phyloP scores from a whole-genome alignment of 805 yeast species.

The Metschnikowia lachancei region DNA sequence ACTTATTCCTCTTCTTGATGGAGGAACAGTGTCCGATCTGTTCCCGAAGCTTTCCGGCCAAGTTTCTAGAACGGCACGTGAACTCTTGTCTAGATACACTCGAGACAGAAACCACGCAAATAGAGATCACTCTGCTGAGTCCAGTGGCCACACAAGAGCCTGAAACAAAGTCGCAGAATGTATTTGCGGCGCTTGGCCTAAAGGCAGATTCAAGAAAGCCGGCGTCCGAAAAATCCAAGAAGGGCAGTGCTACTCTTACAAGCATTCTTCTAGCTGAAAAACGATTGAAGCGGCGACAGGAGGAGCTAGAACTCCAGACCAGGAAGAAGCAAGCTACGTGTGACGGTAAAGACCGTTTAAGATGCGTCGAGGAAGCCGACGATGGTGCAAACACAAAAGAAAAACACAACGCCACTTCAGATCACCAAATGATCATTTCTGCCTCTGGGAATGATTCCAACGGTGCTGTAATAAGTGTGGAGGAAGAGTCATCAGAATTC shows the following conservation, averaged over 20 bases:
- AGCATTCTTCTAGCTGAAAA: slow-evolving; percentile 35
- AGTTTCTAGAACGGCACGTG: slow-evolving; percentile 38
- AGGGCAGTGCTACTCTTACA: slow-evolving; percentile 32
- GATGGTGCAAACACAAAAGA: no score
- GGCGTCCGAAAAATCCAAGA: slow-evolving; percentile 21
- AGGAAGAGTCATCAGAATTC: not conserved
- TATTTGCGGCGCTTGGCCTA: slow-evolving; percentile 37
- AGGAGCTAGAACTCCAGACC: slow-evolving; percentile 16
- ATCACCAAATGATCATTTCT: no score
- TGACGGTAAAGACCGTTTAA: not conserved
- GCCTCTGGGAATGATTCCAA: no score
- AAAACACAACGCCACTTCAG: no score
- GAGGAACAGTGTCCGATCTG: slow-evolving; percentile 38
- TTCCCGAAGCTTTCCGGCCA: slow-evolving; percentile 22
- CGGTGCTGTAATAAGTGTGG: not conserved
- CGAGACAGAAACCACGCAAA: slow-evolving; percentile 14
- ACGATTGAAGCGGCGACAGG: slow-evolving; percentile 22
- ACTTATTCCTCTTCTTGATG: not conserved
- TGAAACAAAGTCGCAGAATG: slow-evolving; percentile 18
- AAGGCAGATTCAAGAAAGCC: slow-evolving; percentile 27
- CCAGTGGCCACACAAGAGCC: slow-evolving; percentile 6
- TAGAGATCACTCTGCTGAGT: slow-evolving; percentile 5
- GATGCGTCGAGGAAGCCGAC: no score
- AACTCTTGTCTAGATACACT: slow-evolving; percentile 38
- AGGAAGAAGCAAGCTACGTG: slow-evolving; percentile 1